A percentile compares a stretch with the other conserved stretches of the same genome.
phyloP scores from a whole-genome alignment of 345 rosid species.

The Eucalyptus paniculata region DNA sequence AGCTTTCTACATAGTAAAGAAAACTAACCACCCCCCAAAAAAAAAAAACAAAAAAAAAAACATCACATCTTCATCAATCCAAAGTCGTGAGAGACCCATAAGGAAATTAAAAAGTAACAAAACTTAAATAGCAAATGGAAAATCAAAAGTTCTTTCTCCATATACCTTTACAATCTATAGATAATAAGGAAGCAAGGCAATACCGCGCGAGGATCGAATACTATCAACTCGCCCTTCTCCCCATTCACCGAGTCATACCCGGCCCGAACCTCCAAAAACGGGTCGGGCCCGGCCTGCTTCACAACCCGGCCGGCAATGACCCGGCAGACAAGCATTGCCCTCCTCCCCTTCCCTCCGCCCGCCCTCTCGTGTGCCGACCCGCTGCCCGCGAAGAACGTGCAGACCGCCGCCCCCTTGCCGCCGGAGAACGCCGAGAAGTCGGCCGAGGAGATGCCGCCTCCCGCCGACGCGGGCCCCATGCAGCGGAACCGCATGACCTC shows the following conservation, averaged over 20 bases:
- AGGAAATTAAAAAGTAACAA: background rate
- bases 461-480: slow-evolving; percentile 50
- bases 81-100: background rate
- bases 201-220: slow-evolving; percentile 80
- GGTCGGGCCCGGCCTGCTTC: slow-evolving; percentile 26
- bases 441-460: slow-evolving; percentile 9
- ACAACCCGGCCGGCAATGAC: slow-evolving; percentile 84
- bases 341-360: slow-evolving; percentile 77
- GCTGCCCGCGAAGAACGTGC: slow-evolving; percentile 65
- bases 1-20: background rate
- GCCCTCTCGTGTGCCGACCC: slow-evolving; percentile 71
- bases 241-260: slow-evolving; percentile 90
- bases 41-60: background rate
- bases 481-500: slow-evolving; percentile 94
- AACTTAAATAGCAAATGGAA: background rate
- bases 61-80: background rate
- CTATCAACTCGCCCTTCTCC: slow-evolving; percentile 70
- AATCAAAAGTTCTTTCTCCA: background rate
- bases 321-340: slow-evolving; percentile 91
- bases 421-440: background rate
- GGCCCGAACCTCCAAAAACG: slow-evolving; percentile 24
- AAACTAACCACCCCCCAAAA: background rate
- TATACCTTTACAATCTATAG: slow-evolving; percentile 61
- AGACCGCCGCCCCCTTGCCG: slow-evolving; percentile 46
- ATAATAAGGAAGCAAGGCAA: slow-evolving; percentile 92